These are phyloP conservation scores for Globisporangium emineosum DNA, from an alignment of 352 stramenopile species.

Conservation along the genomic window DNA sequence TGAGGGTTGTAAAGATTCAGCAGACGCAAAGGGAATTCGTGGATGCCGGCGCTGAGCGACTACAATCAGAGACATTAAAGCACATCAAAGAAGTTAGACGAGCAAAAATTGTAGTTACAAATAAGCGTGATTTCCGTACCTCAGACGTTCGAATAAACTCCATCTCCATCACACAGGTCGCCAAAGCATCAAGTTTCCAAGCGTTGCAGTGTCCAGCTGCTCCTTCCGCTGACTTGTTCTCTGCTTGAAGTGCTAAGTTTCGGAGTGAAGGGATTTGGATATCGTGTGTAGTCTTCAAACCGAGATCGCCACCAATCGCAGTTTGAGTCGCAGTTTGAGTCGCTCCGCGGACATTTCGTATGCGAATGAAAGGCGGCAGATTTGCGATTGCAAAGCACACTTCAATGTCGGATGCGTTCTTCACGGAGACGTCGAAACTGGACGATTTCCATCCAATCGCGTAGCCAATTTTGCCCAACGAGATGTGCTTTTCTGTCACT, in stretches of 20 bases:
- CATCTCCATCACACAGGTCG: conserved; percentile 56
- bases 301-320: conserved; percentile 21
- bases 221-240: conserved; percentile 18
- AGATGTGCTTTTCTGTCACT: conserved; percentile 48
- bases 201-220: conserved; percentile 19
- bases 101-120: neutral
- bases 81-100: neutral
- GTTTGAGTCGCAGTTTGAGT: conserved; percentile 22
- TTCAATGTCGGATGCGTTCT: conserved; percentile 65
- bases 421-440: conserved; percentile 59
- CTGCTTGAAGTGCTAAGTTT: conserved; percentile 38
- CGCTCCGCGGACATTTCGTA: conserved; percentile 38
- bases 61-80: neutral
- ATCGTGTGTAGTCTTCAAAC: neutral
- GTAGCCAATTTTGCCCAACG: conserved; percentile 83
- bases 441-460: conserved; percentile 71
- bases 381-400: conserved; percentile 61
- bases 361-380: conserved; percentile 48
- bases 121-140: conserved; percentile 30
- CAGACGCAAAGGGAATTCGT: conserved; percentile 63
- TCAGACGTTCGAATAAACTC: conserved; percentile 60
- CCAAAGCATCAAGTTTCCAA: conserved; percentile 51
- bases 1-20: conserved; percentile 79
- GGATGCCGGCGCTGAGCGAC: conserved; percentile 38
- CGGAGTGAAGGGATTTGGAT: conserved; percentile 33